Evolutionary conservation across 164 flowering plant genomes (phyloP).

Genomic region (Annona cherimola): DNA sequence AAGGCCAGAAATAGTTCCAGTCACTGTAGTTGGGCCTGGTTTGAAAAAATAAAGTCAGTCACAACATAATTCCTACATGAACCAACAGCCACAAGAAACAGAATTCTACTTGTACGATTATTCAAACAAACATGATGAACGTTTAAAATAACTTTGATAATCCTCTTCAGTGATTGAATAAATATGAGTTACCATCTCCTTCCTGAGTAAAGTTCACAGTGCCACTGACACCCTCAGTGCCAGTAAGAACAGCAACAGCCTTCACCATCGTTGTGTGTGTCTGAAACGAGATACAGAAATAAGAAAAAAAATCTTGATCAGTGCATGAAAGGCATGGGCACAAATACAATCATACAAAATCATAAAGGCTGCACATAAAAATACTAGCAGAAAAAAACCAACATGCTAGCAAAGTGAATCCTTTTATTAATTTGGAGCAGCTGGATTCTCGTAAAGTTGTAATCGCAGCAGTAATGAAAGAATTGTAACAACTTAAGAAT

Average conservation of each 20-base stretch:
- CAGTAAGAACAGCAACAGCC: constrained; percentile 77
- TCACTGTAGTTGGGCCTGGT: constrained; percentile 33
- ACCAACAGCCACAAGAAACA: too few relatives aligned
- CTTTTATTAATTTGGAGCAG: background rate
- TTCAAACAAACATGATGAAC: background rate
- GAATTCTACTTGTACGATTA: background rate
- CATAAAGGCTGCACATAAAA: background rate
- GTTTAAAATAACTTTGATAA: background rate
- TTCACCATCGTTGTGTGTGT: constrained; percentile 81
- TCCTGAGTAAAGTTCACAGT: constrained; percentile 67
- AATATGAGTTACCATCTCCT: constrained; percentile 62
- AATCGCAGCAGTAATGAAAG: too few relatives aligned
- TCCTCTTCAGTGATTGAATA: background rate
- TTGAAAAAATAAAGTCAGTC: background rate
- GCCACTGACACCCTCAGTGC: constrained; percentile 76
- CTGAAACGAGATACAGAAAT: constrained; percentile 20
- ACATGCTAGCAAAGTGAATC: background rate
- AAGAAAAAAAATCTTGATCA: background rate
- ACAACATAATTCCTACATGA: background rate
- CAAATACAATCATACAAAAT: too few relatives aligned
- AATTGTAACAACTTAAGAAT: too few relatives aligned
- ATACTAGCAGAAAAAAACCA: background rate
- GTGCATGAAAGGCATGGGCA: background rate
- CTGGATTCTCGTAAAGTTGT: too few relatives aligned
- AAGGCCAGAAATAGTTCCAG: constrained; percentile 75